Percentiles rank a stretch among this genome's conserved stretches.
Evolutionary conservation across 2,329 filamentous ascomycete species (phyloP).

Genomic region (Exophiala sp.): DNA sequence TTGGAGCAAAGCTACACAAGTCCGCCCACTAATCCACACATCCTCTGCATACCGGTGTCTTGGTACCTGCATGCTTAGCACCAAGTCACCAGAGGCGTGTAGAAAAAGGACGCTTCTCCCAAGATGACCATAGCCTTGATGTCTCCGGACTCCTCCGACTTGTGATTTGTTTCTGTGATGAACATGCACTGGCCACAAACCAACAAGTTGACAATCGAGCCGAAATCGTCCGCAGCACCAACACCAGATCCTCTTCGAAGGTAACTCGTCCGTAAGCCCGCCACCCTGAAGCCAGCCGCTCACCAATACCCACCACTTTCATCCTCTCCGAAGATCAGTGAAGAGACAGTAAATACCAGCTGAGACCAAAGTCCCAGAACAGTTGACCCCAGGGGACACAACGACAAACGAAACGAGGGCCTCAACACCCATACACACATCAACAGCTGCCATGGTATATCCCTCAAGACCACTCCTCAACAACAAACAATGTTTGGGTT

Average conservation of each 20-base stretch:
- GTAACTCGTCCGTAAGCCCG: conserved; percentile 13
- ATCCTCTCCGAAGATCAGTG: conserved; percentile 26
- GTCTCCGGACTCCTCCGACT: conserved; percentile 3
- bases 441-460: conserved; percentile 22
- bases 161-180: conserved; percentile 4
- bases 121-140: neutral
- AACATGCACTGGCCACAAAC: conserved; percentile 12
- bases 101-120: conserved; percentile 15
- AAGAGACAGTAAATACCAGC: conserved; percentile 13
- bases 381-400: conserved; percentile 2
- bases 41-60: conserved; percentile 19
- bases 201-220: conserved; percentile 1
- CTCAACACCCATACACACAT: conserved; percentile 25
- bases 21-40: conserved; percentile 9
- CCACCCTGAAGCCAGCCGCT: neutral
- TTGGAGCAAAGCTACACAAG: conserved; percentile 16
- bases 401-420: conserved; percentile 17
- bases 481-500: conserved; percentile 16
- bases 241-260: conserved; percentile 9
- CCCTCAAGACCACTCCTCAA: conserved; percentile 25
- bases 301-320: conserved; percentile 12
- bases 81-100: conserved; percentile 16
- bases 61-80: conserved; percentile 18
- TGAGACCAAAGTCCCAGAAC: conserved; percentile 9
- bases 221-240: neutral